Percentiles rank a stretch among this genome's conserved stretches.
Evolutionary conservation across 1,139 yeast genomes (phyloP).

Genomic region (Yamadazyma dendronema): DNA sequence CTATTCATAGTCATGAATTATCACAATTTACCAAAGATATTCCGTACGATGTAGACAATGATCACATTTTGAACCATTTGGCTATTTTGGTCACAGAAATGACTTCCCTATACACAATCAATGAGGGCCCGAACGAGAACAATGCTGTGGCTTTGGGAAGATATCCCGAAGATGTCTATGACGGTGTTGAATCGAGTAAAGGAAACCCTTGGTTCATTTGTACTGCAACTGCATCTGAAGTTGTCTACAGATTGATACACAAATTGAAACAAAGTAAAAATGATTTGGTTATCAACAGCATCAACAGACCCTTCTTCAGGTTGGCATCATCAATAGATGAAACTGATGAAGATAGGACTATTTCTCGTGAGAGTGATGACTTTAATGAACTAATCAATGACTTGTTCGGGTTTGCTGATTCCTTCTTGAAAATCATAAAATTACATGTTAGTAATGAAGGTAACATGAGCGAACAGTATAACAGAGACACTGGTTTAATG

Average conservation of each 20-base stretch:
- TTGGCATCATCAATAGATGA: slow-evolving; percentile 33
- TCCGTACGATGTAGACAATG: slow-evolving; percentile 61
- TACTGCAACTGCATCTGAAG: slow-evolving; percentile 76
- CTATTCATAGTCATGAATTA: slow-evolving; percentile 61
- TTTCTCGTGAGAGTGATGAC: slow-evolving; percentile 45
- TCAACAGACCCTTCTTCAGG: slow-evolving; percentile 30
- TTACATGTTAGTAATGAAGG: slow-evolving; percentile 72
- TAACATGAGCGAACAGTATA: slow-evolving; percentile 85
- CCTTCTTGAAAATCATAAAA: slow-evolving; percentile 68
- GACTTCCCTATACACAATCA: slow-evolving; percentile 74
- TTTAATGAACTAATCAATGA: slow-evolving; percentile 45
- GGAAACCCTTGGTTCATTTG: slow-evolving; percentile 97
- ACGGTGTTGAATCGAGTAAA: slow-evolving; percentile 70
- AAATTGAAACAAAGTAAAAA: slow-evolving; percentile 21
- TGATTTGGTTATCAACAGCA: slow-evolving; percentile 25
- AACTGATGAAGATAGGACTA: slow-evolving; percentile 23
- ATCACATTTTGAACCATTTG: slow-evolving; percentile 56
- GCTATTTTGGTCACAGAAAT: slow-evolving; percentile 60
- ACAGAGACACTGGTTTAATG: slow-evolving; percentile 75
- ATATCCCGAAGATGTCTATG: slow-evolving; percentile 89
- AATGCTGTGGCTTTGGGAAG: slow-evolving; percentile 81
- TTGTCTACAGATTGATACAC: slow-evolving; percentile 40
- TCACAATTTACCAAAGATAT: slow-evolving; percentile 24
- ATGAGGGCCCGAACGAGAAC: slow-evolving; percentile 31
- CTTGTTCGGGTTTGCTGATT: slow-evolving; percentile 65